Evolutionary conservation across 805 yeast genomes (phyloP).

Genomic region (Schwanniomyces vanrijiae): DNA sequence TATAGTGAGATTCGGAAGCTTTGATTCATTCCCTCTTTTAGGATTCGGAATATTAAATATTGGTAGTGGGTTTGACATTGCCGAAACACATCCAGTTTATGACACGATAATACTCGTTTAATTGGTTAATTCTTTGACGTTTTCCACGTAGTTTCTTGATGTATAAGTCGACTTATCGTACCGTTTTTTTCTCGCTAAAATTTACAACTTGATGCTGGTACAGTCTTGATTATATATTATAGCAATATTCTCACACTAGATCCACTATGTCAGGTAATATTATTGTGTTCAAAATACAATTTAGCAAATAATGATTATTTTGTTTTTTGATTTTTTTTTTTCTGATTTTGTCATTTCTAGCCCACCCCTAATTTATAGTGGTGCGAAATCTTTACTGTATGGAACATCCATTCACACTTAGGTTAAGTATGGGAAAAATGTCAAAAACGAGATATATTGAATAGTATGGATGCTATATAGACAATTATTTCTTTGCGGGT

Average conservation of each 20-base stretch:
- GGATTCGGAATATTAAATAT: constrained; percentile 36
- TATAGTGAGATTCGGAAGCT: constrained; percentile 26
- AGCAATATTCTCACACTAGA: background rate
- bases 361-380: background rate
- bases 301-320: background rate
- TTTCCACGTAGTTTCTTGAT: background rate
- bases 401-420: no score
- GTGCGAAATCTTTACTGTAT: background rate
- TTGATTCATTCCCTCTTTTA: constrained; percentile 18
- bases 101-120: background rate
- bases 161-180: background rate
- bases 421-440: background rate
- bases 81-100: background rate
- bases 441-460: background rate
- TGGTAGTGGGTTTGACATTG: constrained; percentile 19
- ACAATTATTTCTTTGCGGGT: background rate
- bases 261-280: background rate
- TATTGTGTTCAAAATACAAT: background rate
- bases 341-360: background rate
- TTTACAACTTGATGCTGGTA: background rate
- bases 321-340: background rate
- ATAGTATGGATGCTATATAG: background rate
- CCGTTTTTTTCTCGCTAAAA: background rate
- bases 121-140: background rate
- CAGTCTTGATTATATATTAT: background rate